phyloP scores from a whole-genome alignment of 352 stramenopile species.

The Phytophthora nicotianae region DNA sequence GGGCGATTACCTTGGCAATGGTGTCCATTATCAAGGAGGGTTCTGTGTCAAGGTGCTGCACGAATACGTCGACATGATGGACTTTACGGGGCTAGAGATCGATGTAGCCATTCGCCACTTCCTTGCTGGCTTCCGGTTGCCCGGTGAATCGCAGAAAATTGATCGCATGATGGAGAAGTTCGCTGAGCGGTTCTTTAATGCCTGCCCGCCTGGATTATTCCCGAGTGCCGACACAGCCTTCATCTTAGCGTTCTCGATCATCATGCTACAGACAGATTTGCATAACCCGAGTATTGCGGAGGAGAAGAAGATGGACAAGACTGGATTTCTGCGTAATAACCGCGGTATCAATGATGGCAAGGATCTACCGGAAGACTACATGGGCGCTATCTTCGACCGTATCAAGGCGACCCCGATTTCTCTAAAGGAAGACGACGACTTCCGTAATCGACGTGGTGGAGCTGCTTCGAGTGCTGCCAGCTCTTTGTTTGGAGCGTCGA shows the following conservation, averaged over 20 bases:
- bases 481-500: slow-evolving; percentile 70
- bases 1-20: slow-evolving; percentile 97
- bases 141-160: slow-evolving; percentile 99
- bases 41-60: slow-evolving; percentile 95
- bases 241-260: slow-evolving; percentile 96
- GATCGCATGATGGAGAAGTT: slow-evolving; percentile 99
- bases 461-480: slow-evolving; percentile 35
- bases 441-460: slow-evolving; percentile 41
- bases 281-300: slow-evolving; percentile 99
- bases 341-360: slow-evolving; percentile 96
- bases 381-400: slow-evolving; percentile 95
- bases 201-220: slow-evolving; percentile 86
- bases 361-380: slow-evolving; percentile 94
- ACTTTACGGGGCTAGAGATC: slow-evolving; percentile 95
- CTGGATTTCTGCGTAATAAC: slow-evolving; percentile 97
- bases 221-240: slow-evolving; percentile 97
- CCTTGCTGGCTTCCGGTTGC: slow-evolving; percentile 97
- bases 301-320: slow-evolving; percentile 97
- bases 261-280: slow-evolving; percentile 93
- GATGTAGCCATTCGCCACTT: slow-evolving; percentile 98
- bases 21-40: slow-evolving; percentile 94
- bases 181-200: slow-evolving; percentile 91
- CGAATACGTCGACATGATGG: slow-evolving; percentile 96
- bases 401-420: slow-evolving; percentile 96
- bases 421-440: slow-evolving; percentile 96